Base-by-base conservation (phyloP, 768 basidiomycete genomes). In the Pluteus cervinus region DNA sequence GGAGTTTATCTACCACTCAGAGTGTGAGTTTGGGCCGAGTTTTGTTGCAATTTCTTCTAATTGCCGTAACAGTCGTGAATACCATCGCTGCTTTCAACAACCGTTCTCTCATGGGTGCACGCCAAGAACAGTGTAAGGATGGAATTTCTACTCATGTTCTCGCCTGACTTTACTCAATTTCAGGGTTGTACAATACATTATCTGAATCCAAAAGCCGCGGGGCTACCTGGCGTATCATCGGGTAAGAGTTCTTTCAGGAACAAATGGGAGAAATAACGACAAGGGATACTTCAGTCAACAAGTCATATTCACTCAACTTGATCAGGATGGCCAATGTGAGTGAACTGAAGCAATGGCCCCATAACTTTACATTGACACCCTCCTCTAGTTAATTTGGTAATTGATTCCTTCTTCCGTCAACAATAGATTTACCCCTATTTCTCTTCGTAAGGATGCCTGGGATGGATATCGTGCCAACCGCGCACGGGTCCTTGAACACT, bases 381-480 rank as follows among this genome's bases (percentile, higher is more conserved):
- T 10, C 39, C 17, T 28, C 29, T 28, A 56, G 50, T 53, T 34
- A 50, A 56, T 41, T 44, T 51, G 30, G 57, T 59, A 44, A 24
- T 53, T 44, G 12, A 14, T 36, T 16, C 15, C 15, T 20, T 37
- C 33, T 31, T 39, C 15, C 4, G 30, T 38, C 8, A n/a, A n/a
- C n/a, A 9, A 17, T 14, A 36, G 39, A 24, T 11, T 12, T 22
- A 30, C 26, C 7, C 37, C 22, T 24, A n/a, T 23, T 24, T 6
- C 9, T 24, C 29, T 11, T 24, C 26, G 9, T 21, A 39, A 73
- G 63, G 75, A 77, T 46, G 70, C 70, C 11, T 77, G 76, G 76
- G 72, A 75, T 41, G 76, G 76, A 0, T 79, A 79, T 47, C 61
- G 68, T n/a, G 67, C 70, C 6, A 75, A 77, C 50, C 62, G 76